These are phyloP conservation scores for Fusarium sp. DNA, from an alignment of 2,329 filamentous ascomycete genomes.

Conservation along the genomic window DNA sequence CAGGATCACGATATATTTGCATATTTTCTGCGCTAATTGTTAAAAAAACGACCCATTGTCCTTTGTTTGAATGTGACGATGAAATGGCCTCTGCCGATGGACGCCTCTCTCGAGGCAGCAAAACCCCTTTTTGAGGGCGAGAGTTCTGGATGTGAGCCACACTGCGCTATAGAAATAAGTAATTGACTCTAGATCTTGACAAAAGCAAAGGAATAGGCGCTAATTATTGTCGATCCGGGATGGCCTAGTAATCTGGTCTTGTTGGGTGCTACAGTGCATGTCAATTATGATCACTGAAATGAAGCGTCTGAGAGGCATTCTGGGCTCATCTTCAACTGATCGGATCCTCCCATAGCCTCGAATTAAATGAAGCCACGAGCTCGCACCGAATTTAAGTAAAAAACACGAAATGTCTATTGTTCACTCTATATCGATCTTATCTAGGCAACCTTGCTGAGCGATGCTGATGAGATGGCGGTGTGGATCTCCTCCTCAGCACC, in stretches of 20 bases:
- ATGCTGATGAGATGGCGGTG: constrained; percentile 50
- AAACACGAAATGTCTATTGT: background rate
- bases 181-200: too few species aligned
- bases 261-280: background rate
- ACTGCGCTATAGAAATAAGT: background rate
- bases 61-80: background rate
- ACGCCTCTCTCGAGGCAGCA: background rate
- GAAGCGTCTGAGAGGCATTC: background rate
- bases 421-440: background rate
- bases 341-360: background rate
- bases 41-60: background rate
- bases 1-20: background rate
- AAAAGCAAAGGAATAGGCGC: background rate
- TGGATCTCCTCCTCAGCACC: constrained; percentile 59
- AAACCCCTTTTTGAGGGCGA: background rate
- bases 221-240: background rate
- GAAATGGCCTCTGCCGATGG: background rate
- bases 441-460: constrained; percentile 37
- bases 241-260: background rate
- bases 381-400: background rate
- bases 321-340: background rate
- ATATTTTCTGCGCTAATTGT: background rate
- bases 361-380: background rate
- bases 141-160: background rate
- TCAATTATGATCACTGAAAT: background rate